Base-by-base conservation (phyloP, 2,329 filamentous ascomycete genomes). In the Trichothecium sympodiale region DNA sequence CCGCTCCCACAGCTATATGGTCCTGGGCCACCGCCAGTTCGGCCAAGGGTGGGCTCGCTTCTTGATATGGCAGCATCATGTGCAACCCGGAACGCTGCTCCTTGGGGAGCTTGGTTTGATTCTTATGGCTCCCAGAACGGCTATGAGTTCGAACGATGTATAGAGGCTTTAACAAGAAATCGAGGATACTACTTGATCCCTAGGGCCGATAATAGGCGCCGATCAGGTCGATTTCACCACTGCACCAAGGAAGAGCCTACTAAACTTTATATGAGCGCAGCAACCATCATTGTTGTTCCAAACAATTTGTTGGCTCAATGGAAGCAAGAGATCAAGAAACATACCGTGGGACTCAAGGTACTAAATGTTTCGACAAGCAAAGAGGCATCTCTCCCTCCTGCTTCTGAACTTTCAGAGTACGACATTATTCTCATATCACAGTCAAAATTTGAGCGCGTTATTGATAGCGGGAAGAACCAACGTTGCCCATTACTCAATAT, bases 271-370 rank as follows among this genome's bases (percentile, higher is more conserved):
- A 61, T 91, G 7, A 83, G 78, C 41, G 67, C 73, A 18, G 72
- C 73, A 0, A 94, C 81, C 0, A 61, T 96, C 4, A 65, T 94
- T 14, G 72, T 95, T 20, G 85, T 88, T 0, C 89, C 89, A 0
- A 68, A 77, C 12, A 95, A 95, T 50, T 64, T 95, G 17, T 64
- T 94, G 3, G 70, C 79, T 36, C 89, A 96, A 53, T 95, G 89
- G 89, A 64, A 73, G 36, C 68, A 76, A 9, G 86, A 95, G 49
- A 86, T 95, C 9, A 54, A 64, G 3, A 87, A 86, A 48, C 89
- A 95, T 49, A 81, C 86, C 0, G 61, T 58, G 3, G 70, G 71
- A 0, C 60, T 95, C 1, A 71, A 69, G 8, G 67, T 86, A 0
- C 60, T 91, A 0, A 60, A 80, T 1, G 56, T 93, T 25, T 6